These are phyloP conservation scores for Dactylellina parvicollis DNA, from an alignment of 2,329 filamentous ascomycete genomes.

Conservation along the genomic window DNA sequence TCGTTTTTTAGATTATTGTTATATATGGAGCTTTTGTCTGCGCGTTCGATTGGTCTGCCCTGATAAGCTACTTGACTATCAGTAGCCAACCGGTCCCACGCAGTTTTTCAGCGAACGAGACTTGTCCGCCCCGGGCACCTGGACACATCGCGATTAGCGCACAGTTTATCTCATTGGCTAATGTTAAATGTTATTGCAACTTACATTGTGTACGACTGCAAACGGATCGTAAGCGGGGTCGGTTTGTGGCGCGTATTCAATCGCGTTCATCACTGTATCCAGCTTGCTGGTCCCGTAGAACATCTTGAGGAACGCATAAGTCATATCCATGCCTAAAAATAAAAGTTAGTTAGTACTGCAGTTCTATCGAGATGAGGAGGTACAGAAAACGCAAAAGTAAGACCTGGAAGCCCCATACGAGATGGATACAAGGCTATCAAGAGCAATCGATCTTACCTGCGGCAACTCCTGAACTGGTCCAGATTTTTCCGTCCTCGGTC, in stretches of 20 bases:
- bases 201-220: neutral
- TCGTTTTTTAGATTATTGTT: too few species aligned
- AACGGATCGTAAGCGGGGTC: neutral
- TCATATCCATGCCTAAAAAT: slow-evolving; percentile 10
- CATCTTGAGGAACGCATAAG: slow-evolving; percentile 1
- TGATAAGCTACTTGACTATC: too few species aligned
- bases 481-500: slow-evolving; percentile 73
- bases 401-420: too few species aligned
- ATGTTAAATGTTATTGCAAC: neutral
- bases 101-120: neutral
- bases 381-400: too few species aligned
- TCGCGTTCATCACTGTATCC: neutral
- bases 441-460: slow-evolving; percentile 69
- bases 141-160: neutral
- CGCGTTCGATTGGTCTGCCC: too few species aligned
- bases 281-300: neutral
- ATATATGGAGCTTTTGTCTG: too few species aligned
- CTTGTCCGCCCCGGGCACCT: neutral
- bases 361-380: too few species aligned
- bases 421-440: too few species aligned
- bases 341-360: too few species aligned
- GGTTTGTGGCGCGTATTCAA: slow-evolving; percentile 7
- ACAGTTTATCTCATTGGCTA: too few species aligned
- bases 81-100: neutral
- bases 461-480: slow-evolving; percentile 72